These are phyloP conservation scores for Cercospora canescens DNA, from an alignment of 2,329 filamentous ascomycete species.

Conservation along the genomic window DNA sequence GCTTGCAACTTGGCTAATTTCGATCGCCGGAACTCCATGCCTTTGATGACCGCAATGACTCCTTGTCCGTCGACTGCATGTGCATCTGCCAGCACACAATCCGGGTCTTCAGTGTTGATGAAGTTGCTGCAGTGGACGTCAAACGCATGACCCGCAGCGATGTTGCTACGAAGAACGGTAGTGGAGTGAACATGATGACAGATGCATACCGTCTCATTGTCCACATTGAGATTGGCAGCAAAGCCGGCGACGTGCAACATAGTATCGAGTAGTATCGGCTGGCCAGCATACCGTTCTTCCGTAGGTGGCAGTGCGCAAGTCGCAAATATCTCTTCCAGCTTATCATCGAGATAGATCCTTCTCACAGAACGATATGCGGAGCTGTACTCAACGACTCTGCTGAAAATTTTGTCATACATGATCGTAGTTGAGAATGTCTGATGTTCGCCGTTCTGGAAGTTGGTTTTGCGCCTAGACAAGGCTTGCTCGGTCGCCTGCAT, in stretches of 20 bases:
- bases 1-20: slow-evolving; percentile 14
- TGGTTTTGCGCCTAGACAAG: not conserved
- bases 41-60: slow-evolving; percentile 19
- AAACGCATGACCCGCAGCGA: not conserved
- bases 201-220: slow-evolving; percentile 16
- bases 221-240: slow-evolving; percentile 18
- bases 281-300: slow-evolving; percentile 9
- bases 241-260: slow-evolving; percentile 21
- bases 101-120: not conserved
- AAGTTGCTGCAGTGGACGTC: slow-evolving; percentile 18
- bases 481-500: not conserved
- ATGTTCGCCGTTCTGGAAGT: slow-evolving; percentile 6
- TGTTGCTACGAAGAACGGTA: slow-evolving; percentile 8
- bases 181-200: slow-evolving; percentile 11
- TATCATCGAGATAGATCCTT: slow-evolving; percentile 16
- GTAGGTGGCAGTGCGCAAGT: slow-evolving; percentile 9
- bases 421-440: slow-evolving; percentile 13
- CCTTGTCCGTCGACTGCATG: slow-evolving; percentile 15
- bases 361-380: slow-evolving; percentile 14
- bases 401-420: slow-evolving; percentile 22
- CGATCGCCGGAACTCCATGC: slow-evolving; percentile 16
- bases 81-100: slow-evolving; percentile 14
- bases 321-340: slow-evolving; percentile 15
- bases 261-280: slow-evolving; percentile 18
- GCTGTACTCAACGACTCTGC: slow-evolving; percentile 16